Base-by-base conservation (phyloP, 2,329 filamentous ascomycete genomes). In the Colletotrichum godetiae region DNA sequence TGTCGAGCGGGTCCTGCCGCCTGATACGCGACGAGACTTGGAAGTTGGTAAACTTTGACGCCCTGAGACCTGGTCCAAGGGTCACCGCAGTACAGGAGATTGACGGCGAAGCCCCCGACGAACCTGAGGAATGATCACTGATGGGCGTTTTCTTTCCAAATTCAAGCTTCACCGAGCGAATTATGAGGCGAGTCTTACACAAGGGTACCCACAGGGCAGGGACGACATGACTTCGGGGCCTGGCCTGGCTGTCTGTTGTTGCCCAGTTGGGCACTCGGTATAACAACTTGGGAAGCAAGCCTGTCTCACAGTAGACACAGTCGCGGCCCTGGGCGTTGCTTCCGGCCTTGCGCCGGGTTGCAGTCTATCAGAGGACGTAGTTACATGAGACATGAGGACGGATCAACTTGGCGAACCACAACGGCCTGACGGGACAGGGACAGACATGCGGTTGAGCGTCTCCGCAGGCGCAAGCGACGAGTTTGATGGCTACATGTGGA, bases 1-100 rank as follows among this genome's bases (percentile, higher is more conserved):
- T 66, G 68, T 74, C 53, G 57, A 74, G 72, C 63, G 72, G 72
- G 63, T 59, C 72, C 57, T 65, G 67, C 62, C 62, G 58, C 72
- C 64, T 67, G 72, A 64, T 74, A 62, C 57, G 27, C 42, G 42
- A 59, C 35, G 33, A 70, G 60, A 61, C 58, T 60, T 56, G 60
- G 37, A 27, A 65, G 53, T 46, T 57, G 52, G 62, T 56, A 57
- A 46, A 61, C 56, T 46, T 49, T 61, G 27, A 29, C 59, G 49
- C 60, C 55, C 60, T 57, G 67, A 71, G 56, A 42, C 60, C 49
- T 22, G 29, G 27, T 55, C 65, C 67, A 65, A 70, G 71, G 67
- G 49, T 57, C 46, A 57, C 42, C 71, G 46, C 60, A 42, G 71
- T 22, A 71, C 46, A 49, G 35, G 35, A 56, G 22, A 46, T 66